A percentile compares a stretch with the other conserved stretches of the same genome.
Evolutionary conservation across 2,329 filamentous ascomycete species (phyloP).

Genomic region (Sarocladium oryzae): DNA sequence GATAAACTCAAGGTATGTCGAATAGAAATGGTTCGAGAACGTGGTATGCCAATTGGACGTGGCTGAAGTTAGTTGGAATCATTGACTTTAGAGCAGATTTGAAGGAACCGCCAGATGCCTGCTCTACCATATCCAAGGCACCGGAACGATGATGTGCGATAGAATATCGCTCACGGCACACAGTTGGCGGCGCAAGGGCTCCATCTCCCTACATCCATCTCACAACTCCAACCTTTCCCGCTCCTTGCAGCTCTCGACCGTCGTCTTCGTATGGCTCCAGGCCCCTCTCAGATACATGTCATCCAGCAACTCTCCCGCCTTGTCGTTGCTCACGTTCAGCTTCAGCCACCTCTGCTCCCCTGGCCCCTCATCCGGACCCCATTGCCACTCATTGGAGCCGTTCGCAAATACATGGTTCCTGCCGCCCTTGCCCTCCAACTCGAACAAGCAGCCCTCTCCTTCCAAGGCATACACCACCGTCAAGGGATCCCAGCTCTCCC

Average conservation of each 20-base stretch:
- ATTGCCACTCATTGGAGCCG: constrained; percentile 24
- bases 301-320: background rate
- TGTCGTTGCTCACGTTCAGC: constrained; percentile 3
- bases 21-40: too few relatives aligned
- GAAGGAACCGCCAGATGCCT: too few relatives aligned
- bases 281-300: constrained; percentile 1
- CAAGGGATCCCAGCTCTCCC: constrained; percentile 36
- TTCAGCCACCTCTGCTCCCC: constrained; percentile 7
- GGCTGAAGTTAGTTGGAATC: too few relatives aligned
- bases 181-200: too few relatives aligned
- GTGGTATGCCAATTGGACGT: too few relatives aligned
- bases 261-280: background rate
- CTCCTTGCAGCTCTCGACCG: background rate
- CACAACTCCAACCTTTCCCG: background rate
- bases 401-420: constrained; percentile 33
- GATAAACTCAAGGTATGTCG: too few relatives aligned
- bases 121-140: too few relatives aligned
- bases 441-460: constrained; percentile 28
- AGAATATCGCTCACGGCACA: too few relatives aligned
- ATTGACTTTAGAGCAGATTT: too few relatives aligned
- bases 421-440: constrained; percentile 30
- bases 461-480: constrained; percentile 32
- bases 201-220: background rate
- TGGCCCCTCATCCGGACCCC: background rate
- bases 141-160: too few relatives aligned